phyloP scores from a whole-genome alignment of 2,329 filamentous ascomycete species.

The Fusarium drepaniforme region DNA sequence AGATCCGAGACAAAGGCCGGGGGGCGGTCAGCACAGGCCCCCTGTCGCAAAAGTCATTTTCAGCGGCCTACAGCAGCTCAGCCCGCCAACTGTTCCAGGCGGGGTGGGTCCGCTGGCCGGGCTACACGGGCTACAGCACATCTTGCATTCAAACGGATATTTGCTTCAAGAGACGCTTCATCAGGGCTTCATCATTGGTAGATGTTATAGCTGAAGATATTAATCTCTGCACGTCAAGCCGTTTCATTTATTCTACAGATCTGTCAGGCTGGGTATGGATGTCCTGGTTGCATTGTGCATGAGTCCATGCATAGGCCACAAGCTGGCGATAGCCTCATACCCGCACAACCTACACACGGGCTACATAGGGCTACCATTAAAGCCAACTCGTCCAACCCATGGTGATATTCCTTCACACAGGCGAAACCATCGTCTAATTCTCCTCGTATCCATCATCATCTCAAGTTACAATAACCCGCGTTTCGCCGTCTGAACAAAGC shows the following conservation, averaged over 20 bases:
- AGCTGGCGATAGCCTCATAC: background rate
- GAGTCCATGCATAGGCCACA: background rate
- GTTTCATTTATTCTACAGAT: background rate
- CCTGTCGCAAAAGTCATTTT: constrained; percentile 8
- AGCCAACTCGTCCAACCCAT: background rate
- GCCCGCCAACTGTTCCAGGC: constrained; percentile 12
- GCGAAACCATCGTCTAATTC: background rate
- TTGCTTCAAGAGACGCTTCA: background rate
- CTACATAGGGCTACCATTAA: background rate
- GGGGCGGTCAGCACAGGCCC: constrained; percentile 34
- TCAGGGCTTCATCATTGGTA: constrained; percentile 5
- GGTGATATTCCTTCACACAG: background rate
- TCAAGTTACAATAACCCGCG: background rate
- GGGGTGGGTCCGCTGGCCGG: constrained; percentile 14
- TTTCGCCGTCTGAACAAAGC: constrained; percentile 1
- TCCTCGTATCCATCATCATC: background rate
- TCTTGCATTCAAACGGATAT: constrained; percentile 18
- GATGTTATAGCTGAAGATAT: background rate
- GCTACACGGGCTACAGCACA: constrained; percentile 32
- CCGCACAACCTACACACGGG: background rate
- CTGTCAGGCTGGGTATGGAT: background rate
- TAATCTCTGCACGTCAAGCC: constrained; percentile 2
- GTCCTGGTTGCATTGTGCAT: background rate
- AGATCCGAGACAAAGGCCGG: constrained; percentile 37
- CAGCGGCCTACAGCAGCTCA: constrained; percentile 15